Evolutionary conservation across 192 early-diverging fungal genomes (phyloP), one percentile per base, ranked within the genome.

Genomic region (Coemansia sp.): DNA sequence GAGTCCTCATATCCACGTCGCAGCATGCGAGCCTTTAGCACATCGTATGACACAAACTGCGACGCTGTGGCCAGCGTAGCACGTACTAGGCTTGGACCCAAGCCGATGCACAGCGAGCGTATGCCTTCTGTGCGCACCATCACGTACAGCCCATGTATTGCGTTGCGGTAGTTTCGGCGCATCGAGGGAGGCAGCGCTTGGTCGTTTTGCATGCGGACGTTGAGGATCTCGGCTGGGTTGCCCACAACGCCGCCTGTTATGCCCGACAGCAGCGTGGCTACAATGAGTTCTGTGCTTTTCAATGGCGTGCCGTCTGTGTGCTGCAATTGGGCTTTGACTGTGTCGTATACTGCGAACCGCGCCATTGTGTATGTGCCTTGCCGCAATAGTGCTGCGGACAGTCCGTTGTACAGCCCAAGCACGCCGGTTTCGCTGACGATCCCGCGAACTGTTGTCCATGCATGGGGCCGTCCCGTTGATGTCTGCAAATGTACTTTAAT

Each of bases 401-500:
- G 73, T n/a, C 90, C 90, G 47, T 60, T 83, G 73, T 89, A 98
- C 14, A 98, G 77, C 7, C 88, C 90, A 17, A 86, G 68, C 11
- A 90, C 60, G n/a, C 95, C 94, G 31, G 93, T 86, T 61, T 88
- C 86, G 1, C 81, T 81, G 37, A 93, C 73, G 0, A 95, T 92
- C 71, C 81, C 90, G 68, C 50, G 87, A 85, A 61, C 58, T 5
- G 67, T 70, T 7, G 63, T 70, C 25, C 71, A 38, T 2, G 63
- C 73, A 4, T 24, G 81, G 73, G 51, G 86, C 81, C 31, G 84
- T 74, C 42, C 50, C 10, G 58, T 67, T 3, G 71, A 71, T 38
- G 92, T 98, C 66, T 98, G 96, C 50, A 98, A 71, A 12, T 93
- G 88, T 31, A 98, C 96, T 68, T 98, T 96, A 52, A 90, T 81